phyloP scores from a whole-genome alignment of 768 basidiomycete genomes.

The Boletus reticulatus region DNA sequence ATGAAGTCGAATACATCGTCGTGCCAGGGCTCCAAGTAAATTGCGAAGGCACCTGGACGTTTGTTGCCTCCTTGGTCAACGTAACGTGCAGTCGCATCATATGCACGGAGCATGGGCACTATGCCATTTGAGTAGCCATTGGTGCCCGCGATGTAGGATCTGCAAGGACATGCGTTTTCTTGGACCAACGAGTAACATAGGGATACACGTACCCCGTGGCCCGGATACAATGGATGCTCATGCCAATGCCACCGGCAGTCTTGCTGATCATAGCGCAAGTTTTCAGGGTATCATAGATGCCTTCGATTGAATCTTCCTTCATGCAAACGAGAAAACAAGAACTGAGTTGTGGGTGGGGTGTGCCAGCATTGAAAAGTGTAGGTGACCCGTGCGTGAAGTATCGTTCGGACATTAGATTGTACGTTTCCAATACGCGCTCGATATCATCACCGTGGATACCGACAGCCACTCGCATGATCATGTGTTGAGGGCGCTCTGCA shows the following conservation, averaged over 20 bases:
- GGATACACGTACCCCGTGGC: slow-evolving; percentile 75
- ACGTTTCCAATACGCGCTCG: slow-evolving; percentile 87
- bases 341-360: slow-evolving; percentile 90
- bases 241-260: slow-evolving; percentile 96
- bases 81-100: slow-evolving; percentile 96
- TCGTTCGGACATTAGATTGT: slow-evolving; percentile 95
- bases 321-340: slow-evolving; percentile 98
- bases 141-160: slow-evolving; percentile 98
- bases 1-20: slow-evolving; percentile 96
- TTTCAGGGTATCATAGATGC: slow-evolving; percentile 98
- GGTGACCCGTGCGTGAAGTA: slow-evolving; percentile 99
- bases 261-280: slow-evolving; percentile 99
- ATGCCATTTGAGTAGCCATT: slow-evolving; percentile 99
- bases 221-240: slow-evolving; percentile 94
- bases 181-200: background rate
- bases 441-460: slow-evolving; percentile 92
- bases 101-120: slow-evolving; percentile 98
- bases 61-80: slow-evolving; percentile 99
- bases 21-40: slow-evolving; percentile 99
- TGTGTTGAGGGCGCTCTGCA: slow-evolving; percentile 96
- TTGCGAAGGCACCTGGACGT: slow-evolving; percentile 96
- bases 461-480: slow-evolving; percentile 99
- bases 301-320: slow-evolving; percentile 99
- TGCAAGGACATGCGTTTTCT: slow-evolving; percentile 28
- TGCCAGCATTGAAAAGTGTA: slow-evolving; percentile 97